Evolutionary conservation across 2,329 filamentous ascomycete genomes (phyloP), one percentile per base, ranked within the genome.

Genomic region (Monilinia fructicola): DNA sequence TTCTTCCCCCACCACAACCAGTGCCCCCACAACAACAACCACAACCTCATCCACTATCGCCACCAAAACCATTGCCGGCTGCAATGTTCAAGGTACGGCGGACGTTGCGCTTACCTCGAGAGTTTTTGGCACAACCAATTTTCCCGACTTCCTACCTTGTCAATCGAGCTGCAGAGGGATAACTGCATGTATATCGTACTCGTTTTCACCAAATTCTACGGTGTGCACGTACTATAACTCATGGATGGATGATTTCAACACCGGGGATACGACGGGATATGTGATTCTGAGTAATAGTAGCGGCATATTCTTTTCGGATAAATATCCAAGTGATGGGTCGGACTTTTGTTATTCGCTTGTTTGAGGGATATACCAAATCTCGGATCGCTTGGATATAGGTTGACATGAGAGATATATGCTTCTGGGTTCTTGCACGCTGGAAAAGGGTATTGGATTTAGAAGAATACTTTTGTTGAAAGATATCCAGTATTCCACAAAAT

Each of bases 261-360:
- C 40, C 5, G 55, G 40, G 14, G 55, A 59, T 59, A 59, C 55
- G 21, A 35, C 42, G 6, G 55, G 55, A 21, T 54, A 55, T 54
- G 61, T 56, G 40, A 26, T 56, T 21, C 26, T 46, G 53, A 48
- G n/a, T 58, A 40, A 50, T 35, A 31, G 14, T 14, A 64, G 26
- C 54, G 53, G 62, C 28, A 46, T 56, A 4, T 64, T 56, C 28
- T 64, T 56, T 50, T 56, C 52, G 35, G 42, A 64, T 58, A 64
- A 64, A 64, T 64, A 64, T 48, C 62, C 62, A 3, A 50, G 28
- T 50, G 62, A 64, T 48, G 53, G 62, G n/a, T 35, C 53, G 10
- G 31, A 64, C 28, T 64, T 64, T 58, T 64, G 62, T 48, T 64
- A 35, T 26, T 16, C 10, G 3, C 1, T 12, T 23, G 3, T 12